Base-by-base conservation (phyloP, 2,329 filamentous ascomycete genomes). In the Gnomoniopsis smithogilvyi region DNA sequence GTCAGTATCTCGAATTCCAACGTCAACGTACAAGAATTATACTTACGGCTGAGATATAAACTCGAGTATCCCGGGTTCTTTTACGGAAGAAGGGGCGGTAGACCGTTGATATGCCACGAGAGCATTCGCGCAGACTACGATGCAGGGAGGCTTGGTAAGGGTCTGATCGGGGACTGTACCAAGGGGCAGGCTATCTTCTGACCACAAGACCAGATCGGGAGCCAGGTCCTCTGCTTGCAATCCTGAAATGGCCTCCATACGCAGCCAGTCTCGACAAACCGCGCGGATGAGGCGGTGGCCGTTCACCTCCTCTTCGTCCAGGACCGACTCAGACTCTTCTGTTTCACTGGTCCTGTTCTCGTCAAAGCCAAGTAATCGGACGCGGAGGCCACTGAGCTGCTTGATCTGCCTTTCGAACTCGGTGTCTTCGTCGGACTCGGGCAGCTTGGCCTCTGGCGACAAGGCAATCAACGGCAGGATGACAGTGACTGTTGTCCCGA, bases 401-500 rank as follows among this genome's bases (percentile, higher is more conserved):
- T 43, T 19, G 11, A 50, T 19, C 4, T 48, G 34, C 3, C 48
- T 51, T 1, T 17, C 11, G 10, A 48, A 19, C 1, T 19, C 6
- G 11, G 17, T 8, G 2, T 36, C n/a, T 21, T 51, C 33, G 49
- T 24, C 38, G 38, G 38, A 41, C 38, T 41, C 14, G 33, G 2
- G 12, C 8, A 38, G 19, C 10, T 8, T 36, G 36, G 14, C 11
- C 15, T 6, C 22, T 10, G n/a, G 43, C 10, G 21, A 12, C 6
- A 51, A 21, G 4, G 53, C 46, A 14, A 17, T n/a, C 11, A 63
- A 17, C 21, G 65, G 63, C 8, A 67, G 58, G 6, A 54, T 38
- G 11, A 68, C 60, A 2, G 48, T 61, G 21, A 66, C 59, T 2
- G 63, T 59, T 3, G 66, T 69, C 1, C 76, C 76, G 2, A 66